Evolutionary conservation across 495 filamentous ascomycete species (phyloP).

Genomic region (Penicillium salamii): DNA sequence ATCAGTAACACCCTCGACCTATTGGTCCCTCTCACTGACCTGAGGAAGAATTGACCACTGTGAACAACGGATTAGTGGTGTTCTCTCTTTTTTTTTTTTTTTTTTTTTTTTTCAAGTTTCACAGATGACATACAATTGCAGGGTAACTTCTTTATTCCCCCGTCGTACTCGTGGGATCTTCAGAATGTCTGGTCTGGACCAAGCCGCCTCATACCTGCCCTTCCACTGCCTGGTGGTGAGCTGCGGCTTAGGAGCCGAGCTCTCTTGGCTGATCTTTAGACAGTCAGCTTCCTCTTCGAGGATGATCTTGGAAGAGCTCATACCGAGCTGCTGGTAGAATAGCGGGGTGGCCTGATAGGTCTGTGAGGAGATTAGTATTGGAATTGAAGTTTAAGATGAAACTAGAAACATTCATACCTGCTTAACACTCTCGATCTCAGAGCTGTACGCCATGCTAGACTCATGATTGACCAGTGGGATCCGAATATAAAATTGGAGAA

Average conservation of each 20-base stretch:
- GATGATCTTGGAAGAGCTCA: no score
- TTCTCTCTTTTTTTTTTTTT: no score
- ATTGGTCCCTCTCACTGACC: slow-evolving; percentile 12
- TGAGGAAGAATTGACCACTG: slow-evolving; percentile 21
- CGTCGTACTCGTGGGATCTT: neutral
- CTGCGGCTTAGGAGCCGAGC: no score
- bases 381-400: neutral
- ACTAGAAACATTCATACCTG: no score
- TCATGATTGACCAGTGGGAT: neutral
- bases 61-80: neutral
- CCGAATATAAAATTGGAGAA: neutral
- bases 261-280: no score
- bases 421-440: neutral
- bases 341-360: neutral
- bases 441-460: neutral
- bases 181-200: neutral
- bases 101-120: no score
- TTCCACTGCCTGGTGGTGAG: no score
- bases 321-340: no score
- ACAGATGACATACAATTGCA: slow-evolving; percentile 6
- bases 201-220: no score
- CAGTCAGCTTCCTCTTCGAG: no score
- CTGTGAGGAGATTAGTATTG: neutral
- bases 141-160: neutral
- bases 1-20: neutral